Conservation (phyloP, 163 green algal species). For the Coccomyxa subellipsoidea region DNA sequence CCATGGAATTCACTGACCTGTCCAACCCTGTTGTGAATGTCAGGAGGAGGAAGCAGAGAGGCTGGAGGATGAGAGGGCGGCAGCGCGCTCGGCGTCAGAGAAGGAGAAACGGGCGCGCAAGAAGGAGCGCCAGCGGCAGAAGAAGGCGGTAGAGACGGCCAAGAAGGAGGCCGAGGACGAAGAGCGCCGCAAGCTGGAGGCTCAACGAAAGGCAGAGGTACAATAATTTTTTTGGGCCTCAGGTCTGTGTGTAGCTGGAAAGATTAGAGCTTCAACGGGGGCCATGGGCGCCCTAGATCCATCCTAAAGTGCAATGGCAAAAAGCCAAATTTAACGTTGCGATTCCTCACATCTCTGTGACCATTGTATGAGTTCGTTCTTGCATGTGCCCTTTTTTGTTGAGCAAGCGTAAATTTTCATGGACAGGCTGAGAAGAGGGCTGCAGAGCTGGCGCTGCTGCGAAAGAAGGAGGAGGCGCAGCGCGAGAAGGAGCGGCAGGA, state of each 20-base stretch:
- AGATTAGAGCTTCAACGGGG: too few relatives aligned
- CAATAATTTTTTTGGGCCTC: background rate
- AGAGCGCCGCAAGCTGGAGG: conserved; percentile 9
- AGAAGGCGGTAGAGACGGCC: conserved; percentile 46
- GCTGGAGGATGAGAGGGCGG: conserved; percentile 48
- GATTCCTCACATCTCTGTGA: too few relatives aligned
- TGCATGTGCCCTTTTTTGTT: background rate
- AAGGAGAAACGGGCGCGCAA: conserved; percentile 53
- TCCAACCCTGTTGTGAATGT: too few relatives aligned
- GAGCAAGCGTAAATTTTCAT: background rate
- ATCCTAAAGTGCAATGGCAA: too few relatives aligned
- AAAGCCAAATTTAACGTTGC: too few relatives aligned
- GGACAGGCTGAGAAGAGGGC: background rate
- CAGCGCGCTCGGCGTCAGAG: conserved; percentile 43
- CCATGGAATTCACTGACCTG: too few relatives aligned
- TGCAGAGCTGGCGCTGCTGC: background rate
- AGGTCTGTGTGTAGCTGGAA: background rate
- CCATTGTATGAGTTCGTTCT: background rate
- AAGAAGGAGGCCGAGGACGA: conserved; percentile 42
- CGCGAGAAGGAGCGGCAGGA: conserved; percentile 14
- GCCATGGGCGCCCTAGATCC: too few relatives aligned
- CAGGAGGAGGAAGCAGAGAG: conserved; percentile 77
- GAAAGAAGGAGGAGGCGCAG: background rate
- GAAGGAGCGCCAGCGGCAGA: conserved; percentile 42
- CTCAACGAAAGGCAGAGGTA: background rate